Evolutionary conservation across 495 filamentous ascomycete species (phyloP).

Genomic region (Hypoxylon fuscum): DNA sequence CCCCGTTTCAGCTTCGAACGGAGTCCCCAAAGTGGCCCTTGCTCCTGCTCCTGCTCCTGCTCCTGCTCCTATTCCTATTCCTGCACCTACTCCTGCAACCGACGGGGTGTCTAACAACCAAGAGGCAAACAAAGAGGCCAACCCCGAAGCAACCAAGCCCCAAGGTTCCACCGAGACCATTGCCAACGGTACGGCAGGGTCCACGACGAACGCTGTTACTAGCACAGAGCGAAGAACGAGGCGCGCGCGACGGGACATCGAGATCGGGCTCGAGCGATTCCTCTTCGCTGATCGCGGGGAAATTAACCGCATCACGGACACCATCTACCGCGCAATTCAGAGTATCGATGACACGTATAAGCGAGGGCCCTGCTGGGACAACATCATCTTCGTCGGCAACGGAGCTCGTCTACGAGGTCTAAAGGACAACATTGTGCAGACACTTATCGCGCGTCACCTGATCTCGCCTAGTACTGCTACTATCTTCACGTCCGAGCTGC

Average conservation of each 20-base stretch:
- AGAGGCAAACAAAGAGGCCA: slow-evolving; percentile 25
- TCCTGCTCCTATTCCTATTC: no score
- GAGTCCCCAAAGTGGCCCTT: no score
- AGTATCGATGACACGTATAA: slow-evolving; percentile 80
- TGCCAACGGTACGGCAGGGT: slow-evolving; percentile 9
- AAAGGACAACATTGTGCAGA: slow-evolving; percentile 84
- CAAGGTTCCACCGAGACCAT: slow-evolving; percentile 21
- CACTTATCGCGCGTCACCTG: slow-evolving; percentile 81
- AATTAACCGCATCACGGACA: slow-evolving; percentile 80
- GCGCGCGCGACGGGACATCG: slow-evolving; percentile 73
- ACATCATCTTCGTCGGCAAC: slow-evolving; percentile 85
- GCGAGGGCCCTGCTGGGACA: slow-evolving; percentile 88
- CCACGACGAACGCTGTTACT: slow-evolving; percentile 10
- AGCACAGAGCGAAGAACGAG: slow-evolving; percentile 49
- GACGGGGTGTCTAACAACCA: slow-evolving; percentile 23
- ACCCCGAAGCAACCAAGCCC: slow-evolving; percentile 31
- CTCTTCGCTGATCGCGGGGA: slow-evolving; percentile 76
- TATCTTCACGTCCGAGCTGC: slow-evolving; percentile 96
- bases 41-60: no score
- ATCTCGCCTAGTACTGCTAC: slow-evolving; percentile 90
- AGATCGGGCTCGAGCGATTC: slow-evolving; percentile 90
- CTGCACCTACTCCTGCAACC: slow-evolving; percentile 49
- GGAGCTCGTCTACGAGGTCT: slow-evolving; percentile 85
- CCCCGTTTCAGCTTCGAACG: slow-evolving; percentile 47
- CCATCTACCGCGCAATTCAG: slow-evolving; percentile 82